Base-by-base conservation (phyloP, 2,329 filamentous ascomycete species). In the Keithomyces neogunnii region DNA sequence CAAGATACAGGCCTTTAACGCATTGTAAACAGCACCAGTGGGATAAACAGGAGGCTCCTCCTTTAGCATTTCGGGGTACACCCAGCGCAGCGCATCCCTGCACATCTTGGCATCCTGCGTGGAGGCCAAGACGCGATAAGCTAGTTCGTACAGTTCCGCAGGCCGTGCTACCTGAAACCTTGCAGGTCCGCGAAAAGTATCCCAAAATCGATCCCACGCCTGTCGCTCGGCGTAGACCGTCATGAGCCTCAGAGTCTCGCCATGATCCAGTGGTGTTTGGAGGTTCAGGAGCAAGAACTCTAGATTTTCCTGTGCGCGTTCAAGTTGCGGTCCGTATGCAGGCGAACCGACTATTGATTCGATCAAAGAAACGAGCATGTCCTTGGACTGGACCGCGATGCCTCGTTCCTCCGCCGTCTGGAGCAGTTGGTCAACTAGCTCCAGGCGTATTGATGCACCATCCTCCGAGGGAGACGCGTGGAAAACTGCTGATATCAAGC, bases 161-260 rank as follows among this genome's bases (percentile, higher is more conserved):
- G 76, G 74, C 26, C 84, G 77, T 1, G 70, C 58, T 7, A 65
- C 61, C 39, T 73, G 66, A 57, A 76, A 74, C 40, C 76, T 70
- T 11, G 82, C 67, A 3, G 80, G 73, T 51, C 74, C 71, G 50
- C 75, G 74, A 73, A 84, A 88, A 8, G 74, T 61, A 26, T 79
- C 71, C 82, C 81, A 86, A 59, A 87, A 81, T 5, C 70, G 68
- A 13, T 73, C 63, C 73, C 80, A 84, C 56, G 81, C 68, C 19
- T 62, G 59, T 53, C 71, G 70, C 26, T 58, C 56, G 4, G 77
- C 71, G 55, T 81, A 76, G 1, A 70, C 67, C 3, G 63, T 57
- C 66, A 81, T 66, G 36, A 81, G 65, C 19, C 65, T 65, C 43
- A 68, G 61, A 8, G 72, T 62, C 46, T 70, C 63, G 30, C 72